Evolutionary conservation across 768 basidiomycete genomes (phyloP).

Genomic region (Hirschioporus abietinus): DNA sequence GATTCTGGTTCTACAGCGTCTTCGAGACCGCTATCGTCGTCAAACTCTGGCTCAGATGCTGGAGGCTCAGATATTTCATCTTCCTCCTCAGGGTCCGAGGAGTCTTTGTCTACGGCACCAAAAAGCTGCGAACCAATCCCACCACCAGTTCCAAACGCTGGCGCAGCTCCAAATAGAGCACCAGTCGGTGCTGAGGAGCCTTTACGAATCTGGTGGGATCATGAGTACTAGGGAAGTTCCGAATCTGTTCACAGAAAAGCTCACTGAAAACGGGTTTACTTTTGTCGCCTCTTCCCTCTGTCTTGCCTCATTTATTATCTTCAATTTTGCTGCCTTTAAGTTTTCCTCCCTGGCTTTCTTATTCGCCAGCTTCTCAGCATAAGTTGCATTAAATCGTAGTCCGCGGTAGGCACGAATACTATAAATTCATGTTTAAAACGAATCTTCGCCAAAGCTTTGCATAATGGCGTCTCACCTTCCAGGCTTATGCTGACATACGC

Average conservation of each 20-base stretch:
- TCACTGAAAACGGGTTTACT: slow-evolving; percentile 68
- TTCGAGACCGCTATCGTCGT: slow-evolving; percentile 17
- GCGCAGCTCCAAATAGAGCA: slow-evolving; percentile 17
- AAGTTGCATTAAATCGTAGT: slow-evolving; percentile 63
- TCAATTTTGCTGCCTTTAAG: slow-evolving; percentile 31
- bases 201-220: not conserved
- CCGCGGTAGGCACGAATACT: slow-evolving; percentile 84
- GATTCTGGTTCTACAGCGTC: slow-evolving; percentile 13
- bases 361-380: slow-evolving; percentile 66
- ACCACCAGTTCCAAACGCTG: slow-evolving; percentile 31
- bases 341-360: slow-evolving; percentile 27
- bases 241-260: slow-evolving; percentile 21
- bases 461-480: slow-evolving; percentile 56
- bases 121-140: slow-evolving; percentile 66
- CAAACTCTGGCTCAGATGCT: slow-evolving; percentile 12
- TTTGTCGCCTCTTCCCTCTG: slow-evolving; percentile 22
- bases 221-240: not conserved
- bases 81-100: slow-evolving; percentile 11
- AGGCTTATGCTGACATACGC: slow-evolving; percentile 65
- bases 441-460: not conserved
- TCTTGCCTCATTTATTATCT: slow-evolving; percentile 30
- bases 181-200: slow-evolving; percentile 11
- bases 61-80: slow-evolving; percentile 9
- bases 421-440: slow-evolving; percentile 10
- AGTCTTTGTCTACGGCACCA: slow-evolving; percentile 28